Conservation (phyloP, 148 eudicot species). For the Polygonum maritimum region DNA sequence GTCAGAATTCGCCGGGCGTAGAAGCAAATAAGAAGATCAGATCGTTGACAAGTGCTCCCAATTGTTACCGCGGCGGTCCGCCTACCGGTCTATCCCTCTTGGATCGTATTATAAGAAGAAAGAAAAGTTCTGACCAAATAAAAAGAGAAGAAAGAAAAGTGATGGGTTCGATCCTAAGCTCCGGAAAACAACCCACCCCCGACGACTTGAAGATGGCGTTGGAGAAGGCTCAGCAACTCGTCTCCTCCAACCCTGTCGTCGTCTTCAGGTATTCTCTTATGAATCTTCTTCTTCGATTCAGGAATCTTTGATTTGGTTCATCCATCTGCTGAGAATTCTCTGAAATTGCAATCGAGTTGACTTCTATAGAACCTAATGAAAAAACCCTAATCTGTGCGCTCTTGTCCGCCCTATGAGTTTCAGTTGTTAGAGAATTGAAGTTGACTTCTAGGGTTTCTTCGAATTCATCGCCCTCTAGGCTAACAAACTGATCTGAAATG, state of each 20-base stretch:
- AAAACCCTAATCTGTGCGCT: background rate
- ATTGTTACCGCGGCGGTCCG: too few species aligned
- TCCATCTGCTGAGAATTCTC: background rate
- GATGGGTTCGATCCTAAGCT: background rate
- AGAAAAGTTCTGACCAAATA: too few species aligned
- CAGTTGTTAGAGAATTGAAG: background rate
- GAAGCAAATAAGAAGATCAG: too few species aligned
- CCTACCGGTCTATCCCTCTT: too few species aligned
- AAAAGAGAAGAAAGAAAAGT: background rate
- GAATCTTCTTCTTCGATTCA: background rate
- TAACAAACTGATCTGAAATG: background rate
- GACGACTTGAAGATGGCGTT: conserved; percentile 46
- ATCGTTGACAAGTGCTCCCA: too few species aligned
- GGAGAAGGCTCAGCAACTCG: conserved; percentile 37
- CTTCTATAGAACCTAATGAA: background rate
- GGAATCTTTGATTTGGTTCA: background rate
- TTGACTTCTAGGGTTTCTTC: background rate
- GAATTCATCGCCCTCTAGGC: background rate
- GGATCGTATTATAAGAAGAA: too few species aligned
- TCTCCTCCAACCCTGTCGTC: conserved; percentile 37
- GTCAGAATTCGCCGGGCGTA: too few species aligned
- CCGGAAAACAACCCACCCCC: background rate
- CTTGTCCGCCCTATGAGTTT: background rate
- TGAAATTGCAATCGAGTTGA: background rate
- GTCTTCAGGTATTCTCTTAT: conserved; percentile 39